Evolutionary conservation across 78 protist species (phyloP), one percentile per base, ranked within the genome.

Genomic region (Trichosphaerium sp.): DNA sequence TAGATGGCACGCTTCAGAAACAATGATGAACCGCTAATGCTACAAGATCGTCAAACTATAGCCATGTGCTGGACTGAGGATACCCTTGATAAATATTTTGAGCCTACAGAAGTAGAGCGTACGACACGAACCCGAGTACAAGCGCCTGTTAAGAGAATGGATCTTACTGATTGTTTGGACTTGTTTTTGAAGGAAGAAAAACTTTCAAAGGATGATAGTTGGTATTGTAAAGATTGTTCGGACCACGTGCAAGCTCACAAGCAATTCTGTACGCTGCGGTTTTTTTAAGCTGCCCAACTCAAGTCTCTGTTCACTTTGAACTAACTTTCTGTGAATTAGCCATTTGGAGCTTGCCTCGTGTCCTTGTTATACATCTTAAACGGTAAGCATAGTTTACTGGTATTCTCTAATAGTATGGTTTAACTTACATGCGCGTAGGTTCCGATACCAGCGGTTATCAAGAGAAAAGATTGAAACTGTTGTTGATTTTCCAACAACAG

Each of bases 291-390:
- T 43, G 23, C 34, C 14, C 15, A 52, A 48, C 68, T 62, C 38
- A 39, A 63, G 58, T 18, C 18, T 63, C 35, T 78, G 85, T 39
- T 76, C 82, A 0, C 0, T 25, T 15, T 78, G 83, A 66, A 62
- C 68, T 32, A 37, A 4, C 18, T 73, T 43, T 56, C 79, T 57
- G 39, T 75, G 60, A 83, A 51, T 41, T 93, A 44, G 88, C 73
- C 54, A 60, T 93, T 25, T 92, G 93, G 92, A 15, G 73, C 41
- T 68, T 91, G 37, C 97, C 97, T 49, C 71, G 79, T 23, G 47
- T 74, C 37, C 65, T 92, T 4, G 83, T 92, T 5, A 44, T 92
- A 25, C 97, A 94, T 28, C 76, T 94, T 40, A 94, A 94, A 77
- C 88, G 98, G 1, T 94, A n/a, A n/a, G n/a, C n/a, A n/a, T n/a